Evolutionary conservation across 371 early-diverging fungal genomes (phyloP).

Genomic region (Mucor saturninus): DNA sequence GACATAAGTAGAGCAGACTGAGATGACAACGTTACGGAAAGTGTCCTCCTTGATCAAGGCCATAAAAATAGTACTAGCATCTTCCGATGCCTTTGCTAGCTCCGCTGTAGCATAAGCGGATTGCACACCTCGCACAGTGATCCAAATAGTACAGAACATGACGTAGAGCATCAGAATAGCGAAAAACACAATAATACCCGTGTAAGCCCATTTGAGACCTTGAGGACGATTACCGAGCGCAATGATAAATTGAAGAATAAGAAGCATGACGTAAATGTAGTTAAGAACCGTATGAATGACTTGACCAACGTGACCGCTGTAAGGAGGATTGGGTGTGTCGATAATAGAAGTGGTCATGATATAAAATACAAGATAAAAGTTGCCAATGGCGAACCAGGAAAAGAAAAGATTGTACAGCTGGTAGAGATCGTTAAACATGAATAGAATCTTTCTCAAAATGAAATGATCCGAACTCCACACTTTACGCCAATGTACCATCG

Average conservation of each 20-base stretch:
- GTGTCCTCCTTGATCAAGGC: constrained; percentile 34
- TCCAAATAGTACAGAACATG: constrained; percentile 57
- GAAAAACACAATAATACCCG: constrained; percentile 54
- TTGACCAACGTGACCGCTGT: constrained; percentile 26
- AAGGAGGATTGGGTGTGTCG: constrained; percentile 38
- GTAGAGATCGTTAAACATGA: constrained; percentile 69
- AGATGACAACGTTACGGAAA: constrained; percentile 68
- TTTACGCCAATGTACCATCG: constrained; percentile 55
- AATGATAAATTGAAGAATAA: constrained; percentile 69
- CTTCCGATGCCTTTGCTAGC: constrained; percentile 7
- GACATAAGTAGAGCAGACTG: constrained; percentile 69
- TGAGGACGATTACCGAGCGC: constrained; percentile 85
- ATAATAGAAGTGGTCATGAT: constrained; percentile 61
- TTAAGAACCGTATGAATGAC: constrained; percentile 46
- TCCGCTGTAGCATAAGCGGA: constrained; percentile 22
- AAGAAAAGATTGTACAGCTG: constrained; percentile 62
- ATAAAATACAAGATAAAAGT: constrained; percentile 76
- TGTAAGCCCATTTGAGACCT: constrained; percentile 56
- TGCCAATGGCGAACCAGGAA: constrained; percentile 76
- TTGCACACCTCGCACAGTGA: constrained; percentile 46
- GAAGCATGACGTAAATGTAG: constrained; percentile 66
- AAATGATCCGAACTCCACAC: constrained; percentile 66
- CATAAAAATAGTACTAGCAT: constrained; percentile 10
- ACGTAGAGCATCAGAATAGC: constrained; percentile 63
- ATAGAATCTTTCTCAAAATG: constrained; percentile 60